Evolutionary conservation across 2,329 filamentous ascomycete genomes (phyloP).

Genomic region (Thielaviopsis euricoi): DNA sequence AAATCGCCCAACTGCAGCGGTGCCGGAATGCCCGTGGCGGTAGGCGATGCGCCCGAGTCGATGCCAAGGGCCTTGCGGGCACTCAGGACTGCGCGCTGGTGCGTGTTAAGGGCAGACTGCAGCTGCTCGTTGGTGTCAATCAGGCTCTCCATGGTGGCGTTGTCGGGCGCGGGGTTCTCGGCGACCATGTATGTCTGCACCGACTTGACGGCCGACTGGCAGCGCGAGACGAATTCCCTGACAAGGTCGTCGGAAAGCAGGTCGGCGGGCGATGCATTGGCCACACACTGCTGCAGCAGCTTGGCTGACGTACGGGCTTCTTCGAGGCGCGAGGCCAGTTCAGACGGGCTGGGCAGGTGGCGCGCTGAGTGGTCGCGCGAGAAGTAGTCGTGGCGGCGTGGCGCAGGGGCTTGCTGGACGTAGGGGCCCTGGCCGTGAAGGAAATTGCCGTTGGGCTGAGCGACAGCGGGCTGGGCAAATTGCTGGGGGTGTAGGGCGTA

Average conservation of each 20-base stretch:
- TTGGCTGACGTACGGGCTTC: slow-evolving; percentile 84
- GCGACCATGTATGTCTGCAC: slow-evolving; percentile 76
- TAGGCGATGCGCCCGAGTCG: slow-evolving; percentile 15
- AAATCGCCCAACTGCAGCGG: slow-evolving; percentile 17
- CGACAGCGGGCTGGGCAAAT: neutral
- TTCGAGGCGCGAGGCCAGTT: slow-evolving; percentile 69
- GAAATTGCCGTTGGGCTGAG: neutral
- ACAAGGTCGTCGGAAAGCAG: slow-evolving; percentile 73
- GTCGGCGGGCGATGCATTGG: slow-evolving; percentile 64
- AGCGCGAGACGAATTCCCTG: slow-evolving; percentile 80
- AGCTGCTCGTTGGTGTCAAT: slow-evolving; percentile 93
- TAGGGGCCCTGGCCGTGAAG: neutral
- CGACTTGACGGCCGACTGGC: slow-evolving; percentile 60
- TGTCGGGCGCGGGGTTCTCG: slow-evolving; percentile 67
- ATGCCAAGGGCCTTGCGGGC: slow-evolving; percentile 39
- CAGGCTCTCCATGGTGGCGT: slow-evolving; percentile 81
- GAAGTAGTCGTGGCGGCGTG: slow-evolving; percentile 40
- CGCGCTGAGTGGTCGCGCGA: slow-evolving; percentile 31
- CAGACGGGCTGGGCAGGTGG: slow-evolving; percentile 48
- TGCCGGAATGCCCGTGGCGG: slow-evolving; percentile 17
- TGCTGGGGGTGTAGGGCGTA: neutral
- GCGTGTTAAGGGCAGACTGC: slow-evolving; percentile 63
- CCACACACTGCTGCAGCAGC: slow-evolving; percentile 78
- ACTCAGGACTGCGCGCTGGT: slow-evolving; percentile 62
- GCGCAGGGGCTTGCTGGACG: slow-evolving; percentile 13